Evolutionary conservation across 768 basidiomycete species (phyloP), one percentile per base, ranked within the genome.

Genomic region (Boletus bicolor): DNA sequence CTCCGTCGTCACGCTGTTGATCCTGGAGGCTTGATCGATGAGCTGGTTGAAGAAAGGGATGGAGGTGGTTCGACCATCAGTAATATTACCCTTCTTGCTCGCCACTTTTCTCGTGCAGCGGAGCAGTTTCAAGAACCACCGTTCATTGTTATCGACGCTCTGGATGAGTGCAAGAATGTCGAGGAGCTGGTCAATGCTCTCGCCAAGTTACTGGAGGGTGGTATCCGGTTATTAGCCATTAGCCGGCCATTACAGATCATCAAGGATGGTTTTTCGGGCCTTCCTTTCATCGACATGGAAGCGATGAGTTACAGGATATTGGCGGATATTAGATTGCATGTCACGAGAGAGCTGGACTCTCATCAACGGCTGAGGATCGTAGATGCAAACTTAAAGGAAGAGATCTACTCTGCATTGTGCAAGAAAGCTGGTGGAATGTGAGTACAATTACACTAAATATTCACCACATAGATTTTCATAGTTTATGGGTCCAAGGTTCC

Each of bases 151-250:
- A 55, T 62, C 11, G 61, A 62, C 17, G 61, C 55, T 0, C 35
- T 62, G 4, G 58, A 62, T 14, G 61, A 62, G 28, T 62, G 58
- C 35, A 43, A 34, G n/a, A 28, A 55, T 7, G 3, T 56, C n/a
- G 48, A 53, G 14, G 26, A 37, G 1, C 32, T 55, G 8, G 51
- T 61, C 1, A 7, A 14, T n/a, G 51, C 39, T 9, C 28, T 61
- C 4, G 10, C 7, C 2, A 24, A 46, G 7, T 9, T 55, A n/a
- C 43, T 30, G 3, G 28, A 44, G 8, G 49, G 51, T 3, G 34
- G 42, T 5, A 17, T 59, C 10, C 52, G 45, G 10, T 19, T 62
- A 10, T 54, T 62, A 7, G 38, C 44, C 7, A 56, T 36, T 37
- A 59, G 61, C 41, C 32, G 61, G 34, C 35, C 54, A 7, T 49